phyloP scores from a whole-genome alignment of 2,329 filamentous ascomycete species.

The Cercospora brassicicola region DNA sequence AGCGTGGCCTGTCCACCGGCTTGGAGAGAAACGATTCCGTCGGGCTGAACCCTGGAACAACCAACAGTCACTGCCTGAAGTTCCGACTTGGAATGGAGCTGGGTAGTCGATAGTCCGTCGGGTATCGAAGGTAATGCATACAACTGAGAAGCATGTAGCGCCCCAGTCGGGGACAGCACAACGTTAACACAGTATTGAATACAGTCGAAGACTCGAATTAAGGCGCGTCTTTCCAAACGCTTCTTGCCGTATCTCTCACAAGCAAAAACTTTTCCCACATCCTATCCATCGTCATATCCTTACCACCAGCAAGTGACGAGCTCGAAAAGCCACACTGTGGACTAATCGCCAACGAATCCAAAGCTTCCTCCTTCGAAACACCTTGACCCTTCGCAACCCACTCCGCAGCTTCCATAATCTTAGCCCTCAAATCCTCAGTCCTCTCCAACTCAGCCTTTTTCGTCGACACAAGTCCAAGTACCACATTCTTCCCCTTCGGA shows the following conservation, averaged over 20 bases:
- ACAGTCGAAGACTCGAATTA: not conserved
- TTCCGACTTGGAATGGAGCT: not conserved
- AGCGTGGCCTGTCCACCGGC: not conserved
- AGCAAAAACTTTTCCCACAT: slow-evolving; percentile 38
- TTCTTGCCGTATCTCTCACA: slow-evolving; percentile 31
- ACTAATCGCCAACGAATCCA: slow-evolving; percentile 34
- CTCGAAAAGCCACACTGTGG: slow-evolving; percentile 39
- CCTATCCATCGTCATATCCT: slow-evolving; percentile 35
- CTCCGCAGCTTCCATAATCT: slow-evolving; percentile 32
- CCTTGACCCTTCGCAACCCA: slow-evolving; percentile 35
- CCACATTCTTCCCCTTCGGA: slow-evolving; percentile 37
- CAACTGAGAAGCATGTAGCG: not conserved
- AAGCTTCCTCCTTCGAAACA: slow-evolving; percentile 28
- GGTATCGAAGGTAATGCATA: not conserved
- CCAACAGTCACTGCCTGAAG: not conserved
- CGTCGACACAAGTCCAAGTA: slow-evolving; percentile 37
- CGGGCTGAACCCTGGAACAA: not conserved
- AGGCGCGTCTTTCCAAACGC: slow-evolving; percentile 27
- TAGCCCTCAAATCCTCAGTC: slow-evolving; percentile 26
- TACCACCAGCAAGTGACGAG: slow-evolving; percentile 32
- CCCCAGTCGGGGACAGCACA: not conserved
- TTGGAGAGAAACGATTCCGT: not conserved
- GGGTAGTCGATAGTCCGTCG: not conserved
- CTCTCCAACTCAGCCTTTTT: slow-evolving; percentile 37
- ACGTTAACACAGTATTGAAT: no score